Conservation (phyloP, 1,284 basidiomycete species). For the Mrakiaceae sp. region DNA sequence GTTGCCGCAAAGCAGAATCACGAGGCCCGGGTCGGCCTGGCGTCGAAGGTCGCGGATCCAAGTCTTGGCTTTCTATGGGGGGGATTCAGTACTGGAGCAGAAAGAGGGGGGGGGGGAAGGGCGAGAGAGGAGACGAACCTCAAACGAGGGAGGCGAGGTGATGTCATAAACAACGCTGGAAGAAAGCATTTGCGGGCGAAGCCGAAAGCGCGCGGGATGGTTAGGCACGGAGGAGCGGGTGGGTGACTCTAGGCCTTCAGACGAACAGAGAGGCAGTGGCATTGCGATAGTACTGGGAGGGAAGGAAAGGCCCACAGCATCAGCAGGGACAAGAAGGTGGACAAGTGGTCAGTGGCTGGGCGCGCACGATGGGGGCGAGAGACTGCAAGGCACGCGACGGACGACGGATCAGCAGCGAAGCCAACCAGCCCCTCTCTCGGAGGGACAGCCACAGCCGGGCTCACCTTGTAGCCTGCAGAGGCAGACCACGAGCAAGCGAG, state of each 20-base stretch:
- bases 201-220: not conserved
- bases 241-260: not conserved
- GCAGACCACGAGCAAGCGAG: not conserved
- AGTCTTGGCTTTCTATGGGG: constrained; percentile 62
- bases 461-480: not conserved
- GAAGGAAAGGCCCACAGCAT: not conserved
- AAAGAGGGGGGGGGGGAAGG: not conserved
- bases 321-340: not conserved
- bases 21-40: constrained; percentile 92
- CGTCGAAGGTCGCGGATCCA: constrained; percentile 96
- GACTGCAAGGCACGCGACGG: not conserved
- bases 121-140: not conserved
- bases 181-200: not conserved
- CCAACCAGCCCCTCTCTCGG: too few species aligned
- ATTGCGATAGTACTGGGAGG: not conserved
- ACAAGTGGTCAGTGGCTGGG: too few species aligned
- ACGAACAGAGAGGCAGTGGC: constrained; percentile 4
- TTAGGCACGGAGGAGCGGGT: not conserved
- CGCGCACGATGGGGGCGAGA: constrained; percentile 1
- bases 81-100: not conserved
- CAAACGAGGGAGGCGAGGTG: constrained; percentile 35
- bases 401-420: not conserved
- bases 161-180: constrained; percentile 85
- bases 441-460: too few species aligned
- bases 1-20: constrained; percentile 92